Base-by-base conservation (phyloP, 2,329 filamentous ascomycete genomes). In the Neonectria faginata region DNA sequence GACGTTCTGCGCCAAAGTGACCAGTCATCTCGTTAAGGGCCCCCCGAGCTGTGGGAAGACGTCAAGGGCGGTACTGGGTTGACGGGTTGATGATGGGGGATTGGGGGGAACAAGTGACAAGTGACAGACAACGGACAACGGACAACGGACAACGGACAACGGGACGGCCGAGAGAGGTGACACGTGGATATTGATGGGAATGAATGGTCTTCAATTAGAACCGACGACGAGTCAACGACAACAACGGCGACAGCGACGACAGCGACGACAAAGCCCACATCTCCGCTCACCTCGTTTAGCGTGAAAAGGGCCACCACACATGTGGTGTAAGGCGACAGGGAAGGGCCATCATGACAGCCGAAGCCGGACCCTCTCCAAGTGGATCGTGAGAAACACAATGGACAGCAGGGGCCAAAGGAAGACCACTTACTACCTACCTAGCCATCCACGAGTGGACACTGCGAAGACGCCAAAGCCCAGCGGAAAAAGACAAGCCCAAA, bases 21-120 rank as follows among this genome's bases (percentile, higher is more conserved):
- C 67, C 54, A 65, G 71, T 72, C 68, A 73, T 44, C 59, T 68
- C 45, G 45, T 68, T 42, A 64, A 64, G 41, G n/a, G 25, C 50
- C 25, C 5, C 59, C 45, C 57, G 47, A 22, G 45, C 11, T 14
- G 45, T 27, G 25, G 2, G 45, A 48, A 10, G 56, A 53, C 62
- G 52, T 66, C 54, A 12, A 29, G 29, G 5, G 25, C 25, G 25
- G 25, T 25, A 25, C 5, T 25, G 25, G 25, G 25, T 25, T 25
- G 25, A 25, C 25, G 25, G 25, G 1, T 25, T 25, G 25, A 25
- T 25, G 25, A 25, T 25, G 25, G 25, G 25, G 25, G 25, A 25
- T 25, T 22, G 22, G 25, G 25, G 25, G 42, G 57, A 29, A 53
- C 48, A 53, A 51, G 33, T 36, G 33, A 36, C 33, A 16, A 36